A percentile compares a stretch with the other conserved stretches of the same genome.
phyloP scores from a whole-genome alignment of 768 basidiomycete genomes.

The Erythrobasidium yunnanense region DNA sequence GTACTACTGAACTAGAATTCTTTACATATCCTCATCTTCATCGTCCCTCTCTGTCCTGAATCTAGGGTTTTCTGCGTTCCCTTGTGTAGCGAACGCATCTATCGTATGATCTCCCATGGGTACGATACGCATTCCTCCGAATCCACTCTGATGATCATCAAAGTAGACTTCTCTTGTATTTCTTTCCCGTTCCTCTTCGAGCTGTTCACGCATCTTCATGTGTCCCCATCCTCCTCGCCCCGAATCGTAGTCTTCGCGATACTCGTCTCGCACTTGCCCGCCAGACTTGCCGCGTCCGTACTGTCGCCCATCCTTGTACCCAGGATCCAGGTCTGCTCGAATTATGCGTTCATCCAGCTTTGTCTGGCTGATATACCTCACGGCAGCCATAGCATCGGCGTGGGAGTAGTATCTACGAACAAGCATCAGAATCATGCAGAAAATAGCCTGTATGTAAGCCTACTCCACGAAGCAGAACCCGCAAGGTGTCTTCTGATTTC shows the following conservation, averaged over 20 bases:
- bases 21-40: slow-evolving; percentile 20
- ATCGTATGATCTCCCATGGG: slow-evolving; percentile 15
- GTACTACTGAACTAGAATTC: too few species aligned
- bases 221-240: slow-evolving; percentile 93
- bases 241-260: slow-evolving; percentile 89
- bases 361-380: slow-evolving; percentile 92
- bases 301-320: slow-evolving; percentile 91
- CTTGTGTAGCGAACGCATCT: background rate
- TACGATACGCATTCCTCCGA: background rate
- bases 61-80: slow-evolving; percentile 14
- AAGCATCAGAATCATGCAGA: slow-evolving; percentile 22
- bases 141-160: background rate
- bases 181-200: slow-evolving; percentile 6
- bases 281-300: slow-evolving; percentile 96
- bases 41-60: slow-evolving; percentile 26
- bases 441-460: background rate
- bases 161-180: background rate
- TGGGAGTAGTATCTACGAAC: slow-evolving; percentile 66
- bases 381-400: slow-evolving; percentile 76
- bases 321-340: slow-evolving; percentile 90
- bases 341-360: slow-evolving; percentile 98
- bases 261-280: slow-evolving; percentile 88
- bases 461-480: slow-evolving; percentile 86
- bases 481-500: slow-evolving; percentile 84
- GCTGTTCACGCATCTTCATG: slow-evolving; percentile 29